Evolutionary conservation across 306 rosid genomes (phyloP), one percentile per base, ranked within the genome.

Genomic region (Astragalus glycyphyllos): DNA sequence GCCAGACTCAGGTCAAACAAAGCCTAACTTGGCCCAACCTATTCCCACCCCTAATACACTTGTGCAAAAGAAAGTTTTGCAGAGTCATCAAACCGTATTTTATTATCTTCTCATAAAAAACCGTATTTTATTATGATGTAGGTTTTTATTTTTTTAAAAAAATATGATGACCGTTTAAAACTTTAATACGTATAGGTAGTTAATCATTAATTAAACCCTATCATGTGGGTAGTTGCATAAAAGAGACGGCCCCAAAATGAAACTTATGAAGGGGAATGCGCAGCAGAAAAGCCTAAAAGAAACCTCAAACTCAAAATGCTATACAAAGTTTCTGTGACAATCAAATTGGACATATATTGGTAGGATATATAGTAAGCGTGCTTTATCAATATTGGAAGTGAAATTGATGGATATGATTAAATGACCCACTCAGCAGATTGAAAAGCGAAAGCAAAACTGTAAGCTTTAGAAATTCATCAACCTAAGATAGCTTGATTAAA

Each of bases 221-320:
- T 20, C 23, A 20, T 20, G 23, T 16, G 55, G 55, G 11, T 7
- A 6, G 61, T 77, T 2, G 38, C 14, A 54, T 45, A 13, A 3
- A 64, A 20, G 59, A 9, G 54, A 48, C 5, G 40, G 37, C 40
- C 70, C 67, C 47, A 45, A 44, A 45, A 71, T 11, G 56, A 53
- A 65, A 16, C 34, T 71, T 31, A 65, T 80, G 81, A 80, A 31
- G 58, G 71, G 71, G 71, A 72, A 37, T 35, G 78, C 40, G 15
- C 65, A 73, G 32, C 71, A 60, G 51, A 67, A 59, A 60, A 50
- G 58, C 34, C 79, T 44, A 51, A 73, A 79, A 55, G 47, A 61
- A 77, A 44, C 55, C 68, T 67, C 55, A 79, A 42, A n/a, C n/a
- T n/a, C n/a, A n/a, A n/a, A n/a, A 2, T 20, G 23, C 55, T 61